These are phyloP conservation scores for Nadsonia fulvescens DNA, from an alignment of 805 yeast genomes.

Conservation along the genomic window DNA sequence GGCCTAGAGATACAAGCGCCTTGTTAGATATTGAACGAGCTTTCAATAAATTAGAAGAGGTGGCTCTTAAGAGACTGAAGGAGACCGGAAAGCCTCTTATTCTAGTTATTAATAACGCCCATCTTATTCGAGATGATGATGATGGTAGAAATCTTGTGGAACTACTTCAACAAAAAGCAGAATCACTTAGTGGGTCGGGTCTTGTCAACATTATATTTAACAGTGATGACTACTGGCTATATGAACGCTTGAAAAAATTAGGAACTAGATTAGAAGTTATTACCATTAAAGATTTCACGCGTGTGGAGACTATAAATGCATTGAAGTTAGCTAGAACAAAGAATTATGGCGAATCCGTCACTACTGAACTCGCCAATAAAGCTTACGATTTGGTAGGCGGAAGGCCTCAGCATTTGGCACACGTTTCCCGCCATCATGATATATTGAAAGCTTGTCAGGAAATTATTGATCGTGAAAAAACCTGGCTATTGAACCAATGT, in stretches of 20 bases:
- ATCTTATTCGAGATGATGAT: constrained; percentile 56
- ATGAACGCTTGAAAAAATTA: constrained; percentile 50
- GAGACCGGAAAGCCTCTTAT: constrained; percentile 38
- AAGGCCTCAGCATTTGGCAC: constrained; percentile 63
- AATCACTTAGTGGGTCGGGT: constrained; percentile 54
- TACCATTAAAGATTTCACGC: constrained; percentile 39
- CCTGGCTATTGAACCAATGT: constrained; percentile 75
- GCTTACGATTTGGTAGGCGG: constrained; percentile 65
- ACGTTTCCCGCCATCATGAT: constrained; percentile 25
- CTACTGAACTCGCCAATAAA: constrained; percentile 27
- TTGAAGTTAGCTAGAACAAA: constrained; percentile 30
- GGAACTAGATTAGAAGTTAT: constrained; percentile 63
- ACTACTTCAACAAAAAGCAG: constrained; percentile 70
- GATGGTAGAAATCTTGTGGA: constrained; percentile 58
- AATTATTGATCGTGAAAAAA: constrained; percentile 61
- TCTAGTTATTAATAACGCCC: constrained; percentile 55
- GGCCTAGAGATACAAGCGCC: constrained; percentile 76
- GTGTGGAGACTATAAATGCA: constrained; percentile 37
- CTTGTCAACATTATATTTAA: constrained; percentile 54
- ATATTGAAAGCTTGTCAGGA: constrained; percentile 41
- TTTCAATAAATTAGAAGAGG: constrained; percentile 53
- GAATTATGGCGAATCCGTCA: constrained; percentile 23
- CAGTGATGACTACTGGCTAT: constrained; percentile 76
- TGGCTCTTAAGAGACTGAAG: constrained; percentile 30
- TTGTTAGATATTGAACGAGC: constrained; percentile 70